phyloP scores from a whole-genome alignment of 2,329 filamentous ascomycete species.

The Stachybotrys echinatus region DNA sequence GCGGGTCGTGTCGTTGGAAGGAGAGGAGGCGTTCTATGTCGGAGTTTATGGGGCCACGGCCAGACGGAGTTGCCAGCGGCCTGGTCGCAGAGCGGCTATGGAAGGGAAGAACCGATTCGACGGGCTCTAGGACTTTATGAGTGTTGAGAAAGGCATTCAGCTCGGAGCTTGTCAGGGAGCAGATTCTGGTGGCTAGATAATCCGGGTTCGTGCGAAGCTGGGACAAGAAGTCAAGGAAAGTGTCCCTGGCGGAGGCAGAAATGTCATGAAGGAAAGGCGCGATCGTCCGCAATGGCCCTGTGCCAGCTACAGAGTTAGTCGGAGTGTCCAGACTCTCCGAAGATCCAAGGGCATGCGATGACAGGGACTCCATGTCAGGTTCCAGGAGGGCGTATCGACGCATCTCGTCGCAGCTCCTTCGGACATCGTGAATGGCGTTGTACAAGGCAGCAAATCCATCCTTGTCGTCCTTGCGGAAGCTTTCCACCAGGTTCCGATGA shows the following conservation, averaged over 20 bases:
- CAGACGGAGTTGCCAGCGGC: conserved; percentile 38
- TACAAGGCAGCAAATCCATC: conserved; percentile 69
- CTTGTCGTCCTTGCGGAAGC: conserved; percentile 75
- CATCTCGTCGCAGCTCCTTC: conserved; percentile 69
- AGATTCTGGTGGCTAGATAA: conserved; percentile 79
- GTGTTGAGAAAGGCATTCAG: conserved; percentile 72
- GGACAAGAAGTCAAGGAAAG: conserved; percentile 73
- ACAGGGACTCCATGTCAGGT: conserved; percentile 60
- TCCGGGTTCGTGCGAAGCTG: conserved; percentile 81
- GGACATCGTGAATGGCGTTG: conserved; percentile 73
- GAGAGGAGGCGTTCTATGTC: conserved; percentile 80
- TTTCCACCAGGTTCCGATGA: conserved; percentile 70
- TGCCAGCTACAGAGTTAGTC: conserved; percentile 32
- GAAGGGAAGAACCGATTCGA: conserved; percentile 77
- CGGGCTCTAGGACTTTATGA: conserved; percentile 71
- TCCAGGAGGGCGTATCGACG: conserved; percentile 66
- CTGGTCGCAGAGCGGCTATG: conserved; percentile 47
- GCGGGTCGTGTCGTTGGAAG: conserved; percentile 82
- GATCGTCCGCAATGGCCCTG: conserved; percentile 31
- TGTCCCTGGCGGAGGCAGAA: conserved; percentile 67
- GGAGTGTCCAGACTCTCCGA: conserved; percentile 46
- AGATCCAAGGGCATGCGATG: conserved; percentile 35
- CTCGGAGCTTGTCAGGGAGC: conserved; percentile 69
- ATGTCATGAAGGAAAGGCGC: conserved; percentile 66
- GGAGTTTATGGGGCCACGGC: conserved; percentile 40